Conservation (phyloP, 129 eudicot species). For the Chrysanthemum lavandulifolium region DNA sequence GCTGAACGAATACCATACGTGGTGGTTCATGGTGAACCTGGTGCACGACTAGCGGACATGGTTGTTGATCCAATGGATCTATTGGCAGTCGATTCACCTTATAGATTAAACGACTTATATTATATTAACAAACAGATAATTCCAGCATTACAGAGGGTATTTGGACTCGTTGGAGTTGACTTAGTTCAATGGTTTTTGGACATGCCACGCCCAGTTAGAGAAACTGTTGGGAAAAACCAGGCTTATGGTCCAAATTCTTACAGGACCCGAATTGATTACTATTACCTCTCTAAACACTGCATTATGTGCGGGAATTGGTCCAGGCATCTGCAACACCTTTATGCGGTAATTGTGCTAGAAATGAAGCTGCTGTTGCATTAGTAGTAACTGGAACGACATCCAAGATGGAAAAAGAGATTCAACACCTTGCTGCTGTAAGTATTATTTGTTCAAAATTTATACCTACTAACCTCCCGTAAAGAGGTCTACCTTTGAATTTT, state of each 20-base stretch:
- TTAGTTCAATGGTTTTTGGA: slow-evolving; percentile 75
- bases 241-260: slow-evolving; percentile 40
- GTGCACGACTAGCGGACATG: slow-evolving; percentile 86
- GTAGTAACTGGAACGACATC: slow-evolving; percentile 72
- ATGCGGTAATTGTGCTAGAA: slow-evolving; percentile 58
- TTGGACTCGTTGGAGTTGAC: slow-evolving; percentile 85
- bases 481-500: not conserved
- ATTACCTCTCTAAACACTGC: slow-evolving; percentile 80
- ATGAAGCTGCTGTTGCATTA: slow-evolving; percentile 53
- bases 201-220: slow-evolving; percentile 75
- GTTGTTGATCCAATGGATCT: slow-evolving; percentile 84
- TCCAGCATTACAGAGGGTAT: slow-evolving; percentile 90
- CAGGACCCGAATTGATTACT: slow-evolving; percentile 77
- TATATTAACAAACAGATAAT: slow-evolving; percentile 91
- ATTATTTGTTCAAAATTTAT: not conserved
- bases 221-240: slow-evolving; percentile 57
- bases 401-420: slow-evolving; percentile 75
- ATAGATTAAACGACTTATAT: slow-evolving; percentile 79
- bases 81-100: slow-evolving; percentile 74
- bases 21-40: slow-evolving; percentile 94
- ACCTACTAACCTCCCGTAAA: not conserved
- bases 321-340: slow-evolving; percentile 55
- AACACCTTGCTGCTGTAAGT: slow-evolving; percentile 91
- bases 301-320: slow-evolving; percentile 78
- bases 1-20: slow-evolving; percentile 88